phyloP scores from a whole-genome alignment of 768 basidiomycete genomes.

The Baorangia bicolor region DNA sequence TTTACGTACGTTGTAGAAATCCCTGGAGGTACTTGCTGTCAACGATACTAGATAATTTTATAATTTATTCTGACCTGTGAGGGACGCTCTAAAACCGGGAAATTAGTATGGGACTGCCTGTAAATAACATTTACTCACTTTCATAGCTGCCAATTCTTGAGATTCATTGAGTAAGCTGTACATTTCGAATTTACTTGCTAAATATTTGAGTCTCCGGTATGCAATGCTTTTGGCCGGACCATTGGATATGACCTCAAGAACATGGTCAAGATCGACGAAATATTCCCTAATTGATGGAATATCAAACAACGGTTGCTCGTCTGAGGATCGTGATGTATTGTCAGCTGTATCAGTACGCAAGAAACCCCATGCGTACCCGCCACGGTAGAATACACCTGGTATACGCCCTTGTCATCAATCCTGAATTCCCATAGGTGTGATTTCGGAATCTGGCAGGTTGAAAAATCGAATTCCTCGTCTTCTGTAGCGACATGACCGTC shows the following conservation, averaged over 20 bases:
- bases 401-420: conserved; percentile 89
- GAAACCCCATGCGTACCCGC: conserved; percentile 5
- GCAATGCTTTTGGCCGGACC: conserved; percentile 97
- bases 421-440: conserved; percentile 60
- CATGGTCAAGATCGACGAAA: conserved; percentile 91
- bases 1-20: conserved; percentile 97
- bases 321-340: conserved; percentile 19
- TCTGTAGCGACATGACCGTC: conserved; percentile 31
- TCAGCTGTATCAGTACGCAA: not conserved
- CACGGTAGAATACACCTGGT: conserved; percentile 65
- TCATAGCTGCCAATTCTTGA: conserved; percentile 95
- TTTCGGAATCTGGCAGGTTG: conserved; percentile 73
- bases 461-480: conserved; percentile 62
- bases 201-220: conserved; percentile 85
- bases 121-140: conserved; percentile 48
- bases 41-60: not conserved
- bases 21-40: conserved; percentile 47
- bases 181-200: conserved; percentile 93
- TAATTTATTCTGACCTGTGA: conserved; percentile 24
- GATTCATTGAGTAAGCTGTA: conserved; percentile 89
- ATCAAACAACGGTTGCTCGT: conserved; percentile 63
- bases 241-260: conserved; percentile 87
- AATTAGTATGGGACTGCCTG: conserved; percentile 3
- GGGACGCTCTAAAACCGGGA: conserved; percentile 26
- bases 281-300: conserved; percentile 91